A percentile compares a stretch with the other conserved stretches of the same genome.
Evolutionary conservation across 208 protist species (phyloP).

Genomic region (Balamuthia mandrillaris): DNA sequence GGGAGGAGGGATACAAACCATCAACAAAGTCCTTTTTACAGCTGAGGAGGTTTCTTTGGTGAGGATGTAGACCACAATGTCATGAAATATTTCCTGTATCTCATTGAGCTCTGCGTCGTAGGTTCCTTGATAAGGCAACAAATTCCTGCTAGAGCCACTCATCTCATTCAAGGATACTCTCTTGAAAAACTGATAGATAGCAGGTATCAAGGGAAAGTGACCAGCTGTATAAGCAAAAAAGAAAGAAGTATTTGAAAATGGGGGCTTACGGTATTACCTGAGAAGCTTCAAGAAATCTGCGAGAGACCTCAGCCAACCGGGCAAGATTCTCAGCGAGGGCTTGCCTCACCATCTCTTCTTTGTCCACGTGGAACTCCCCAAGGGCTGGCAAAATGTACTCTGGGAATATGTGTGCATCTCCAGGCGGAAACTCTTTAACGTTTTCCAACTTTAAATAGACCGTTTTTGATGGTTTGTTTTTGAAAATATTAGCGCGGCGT

Average conservation of each 20-base stretch:
- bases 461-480: background rate
- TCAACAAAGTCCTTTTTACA: constrained; percentile 37
- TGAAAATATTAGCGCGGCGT: background rate
- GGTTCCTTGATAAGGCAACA: background rate
- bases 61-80: constrained; percentile 42
- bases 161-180: constrained; percentile 22
- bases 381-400: constrained; percentile 57
- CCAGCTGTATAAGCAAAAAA: background rate
- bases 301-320: constrained; percentile 39
- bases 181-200: background rate
- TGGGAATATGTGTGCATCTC: constrained; percentile 48
- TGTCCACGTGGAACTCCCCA: background rate
- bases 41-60: constrained; percentile 45
- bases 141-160: constrained; percentile 8
- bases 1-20: background rate
- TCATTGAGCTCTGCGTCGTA: constrained; percentile 19
- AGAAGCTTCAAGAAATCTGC: constrained; percentile 44
- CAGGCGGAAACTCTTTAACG: constrained; percentile 43
- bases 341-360: constrained; percentile 47
- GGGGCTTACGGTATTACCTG: constrained; percentile 3
- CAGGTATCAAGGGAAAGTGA: background rate
- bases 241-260: background rate
- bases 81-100: constrained; percentile 45
- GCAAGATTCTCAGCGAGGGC: constrained; percentile 49
- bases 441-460: constrained; percentile 42